Percentiles rank a stretch among this genome's conserved stretches.
phyloP scores from a whole-genome alignment of 805 yeast genomes.

The Schwanniomyces vanrijiae region DNA sequence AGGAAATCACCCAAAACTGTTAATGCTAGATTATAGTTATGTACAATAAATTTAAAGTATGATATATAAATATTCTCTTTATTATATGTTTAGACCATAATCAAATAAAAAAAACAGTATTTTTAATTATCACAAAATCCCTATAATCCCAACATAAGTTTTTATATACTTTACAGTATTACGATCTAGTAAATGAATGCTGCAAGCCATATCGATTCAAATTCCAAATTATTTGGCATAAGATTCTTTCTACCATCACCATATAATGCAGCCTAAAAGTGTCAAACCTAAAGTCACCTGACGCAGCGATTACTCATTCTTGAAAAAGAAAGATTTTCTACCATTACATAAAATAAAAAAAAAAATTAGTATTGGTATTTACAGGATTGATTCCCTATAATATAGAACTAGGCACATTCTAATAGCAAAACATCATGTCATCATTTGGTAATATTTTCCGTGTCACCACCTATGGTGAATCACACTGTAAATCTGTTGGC shows the following conservation, averaged over 20 bases:
- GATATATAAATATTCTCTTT: too few relatives aligned
- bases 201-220: too few relatives aligned
- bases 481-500: conserved; percentile 96
- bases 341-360: not conserved
- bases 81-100: too few relatives aligned
- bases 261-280: not conserved
- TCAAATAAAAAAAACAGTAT: too few relatives aligned
- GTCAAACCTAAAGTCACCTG: conserved; percentile 2
- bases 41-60: too few relatives aligned
- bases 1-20: too few relatives aligned
- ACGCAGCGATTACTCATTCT: conserved; percentile 5
- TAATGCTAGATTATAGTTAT: too few relatives aligned
- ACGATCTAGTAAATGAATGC: too few relatives aligned
- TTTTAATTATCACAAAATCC: too few relatives aligned
- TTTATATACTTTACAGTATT: too few relatives aligned
- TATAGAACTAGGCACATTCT: not conserved
- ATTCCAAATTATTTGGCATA: too few relatives aligned
- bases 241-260: not conserved
- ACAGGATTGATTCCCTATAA: not conserved
- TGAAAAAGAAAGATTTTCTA: not conserved
- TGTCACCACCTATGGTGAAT: conserved; percentile 97
- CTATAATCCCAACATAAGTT: too few relatives aligned
- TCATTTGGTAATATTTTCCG: conserved; percentile 41
- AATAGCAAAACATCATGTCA: conserved; percentile 29
- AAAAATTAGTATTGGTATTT: not conserved